Conservation (phyloP, 108 stramenopile species). For the Parmales sp. region DNA sequence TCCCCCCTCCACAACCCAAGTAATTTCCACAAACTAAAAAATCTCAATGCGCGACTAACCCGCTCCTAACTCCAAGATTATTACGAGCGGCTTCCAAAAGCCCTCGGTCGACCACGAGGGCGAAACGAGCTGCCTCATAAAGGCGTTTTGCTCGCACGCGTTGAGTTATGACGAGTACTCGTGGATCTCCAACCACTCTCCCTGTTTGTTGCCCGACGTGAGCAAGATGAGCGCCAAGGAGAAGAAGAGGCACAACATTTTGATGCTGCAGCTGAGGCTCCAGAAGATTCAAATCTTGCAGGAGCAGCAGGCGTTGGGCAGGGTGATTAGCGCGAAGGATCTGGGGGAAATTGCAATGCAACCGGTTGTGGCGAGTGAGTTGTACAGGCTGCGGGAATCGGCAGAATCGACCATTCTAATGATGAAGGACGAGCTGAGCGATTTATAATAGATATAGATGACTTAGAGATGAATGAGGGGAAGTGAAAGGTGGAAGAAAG, state of each 20-base stretch:
- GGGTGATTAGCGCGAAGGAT: background rate
- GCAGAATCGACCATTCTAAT: no score
- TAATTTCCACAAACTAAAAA: no score
- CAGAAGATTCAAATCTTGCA: background rate
- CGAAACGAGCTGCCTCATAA: background rate
- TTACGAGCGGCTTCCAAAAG: background rate
- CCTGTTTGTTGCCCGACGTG: background rate
- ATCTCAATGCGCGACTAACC: no score
- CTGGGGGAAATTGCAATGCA: no score
- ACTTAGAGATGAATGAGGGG: no score
- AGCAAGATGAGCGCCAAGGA: background rate
- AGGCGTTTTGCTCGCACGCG: background rate
- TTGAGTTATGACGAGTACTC: slow-evolving; percentile 5
- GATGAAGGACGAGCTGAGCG: no score
- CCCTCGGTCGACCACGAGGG: background rate
- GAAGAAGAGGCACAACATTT: background rate
- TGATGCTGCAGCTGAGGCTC: background rate
- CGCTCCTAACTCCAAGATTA: no score
- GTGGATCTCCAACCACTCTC: background rate
- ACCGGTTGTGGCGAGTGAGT: no score
- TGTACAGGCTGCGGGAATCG: no score
- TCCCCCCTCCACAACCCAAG: no score
- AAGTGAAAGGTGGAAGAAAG: no score
- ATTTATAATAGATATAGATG: no score
- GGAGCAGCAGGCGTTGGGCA: background rate